Base-by-base conservation (phyloP, 208 protist genomes). In the Angomonas ambiguus region DNA sequence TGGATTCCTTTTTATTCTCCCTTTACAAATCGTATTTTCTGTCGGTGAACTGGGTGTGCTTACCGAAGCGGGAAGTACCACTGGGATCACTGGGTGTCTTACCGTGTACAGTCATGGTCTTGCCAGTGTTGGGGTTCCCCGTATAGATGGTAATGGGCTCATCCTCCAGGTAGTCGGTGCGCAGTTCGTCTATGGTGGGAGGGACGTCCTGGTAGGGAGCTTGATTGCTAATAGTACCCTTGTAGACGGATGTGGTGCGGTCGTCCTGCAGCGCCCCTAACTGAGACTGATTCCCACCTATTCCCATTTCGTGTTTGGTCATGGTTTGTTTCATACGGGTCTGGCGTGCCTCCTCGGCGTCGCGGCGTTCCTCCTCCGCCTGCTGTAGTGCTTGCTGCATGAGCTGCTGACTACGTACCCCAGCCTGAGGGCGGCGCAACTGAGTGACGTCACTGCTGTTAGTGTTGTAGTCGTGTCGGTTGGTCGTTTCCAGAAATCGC, bases 111-210 rank as follows among this genome's bases (percentile, higher is more conserved):
- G 71, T 80, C 89, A 95, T 95, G 2, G 76, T 91, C 71, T 83
- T 85, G 24, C 83, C 82, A 8, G 80, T 91, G 45, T 77, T 32
- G 8, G 87, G 86, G 69, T 93, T 93, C 27, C 89, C 89, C 2
- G 86, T 93, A 66, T 93, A 95, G 27, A 95, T 68, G 10, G 89
- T 95, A 58, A 95, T 88, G 8, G 89, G 77, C 67, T 85, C 87
- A 22, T 95, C 89, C 18, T 65, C 69, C 18, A 91, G 76, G 70
- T 95, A 93, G 28, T 88, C 83, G 8, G 83, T 63, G 27, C 64
- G 53, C 30, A 95, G 74, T 51, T 72, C 57, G 60, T 88, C 72
- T 27, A 95, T 75, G 16, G 45, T 64, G 10, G 22, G 6, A 34
- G 30, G 24, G 22, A 2, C 10, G 0, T 28, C 24, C 27, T 53